phyloP scores from a whole-genome alignment of 139 green algal species.

The Marvania coccoides region DNA sequence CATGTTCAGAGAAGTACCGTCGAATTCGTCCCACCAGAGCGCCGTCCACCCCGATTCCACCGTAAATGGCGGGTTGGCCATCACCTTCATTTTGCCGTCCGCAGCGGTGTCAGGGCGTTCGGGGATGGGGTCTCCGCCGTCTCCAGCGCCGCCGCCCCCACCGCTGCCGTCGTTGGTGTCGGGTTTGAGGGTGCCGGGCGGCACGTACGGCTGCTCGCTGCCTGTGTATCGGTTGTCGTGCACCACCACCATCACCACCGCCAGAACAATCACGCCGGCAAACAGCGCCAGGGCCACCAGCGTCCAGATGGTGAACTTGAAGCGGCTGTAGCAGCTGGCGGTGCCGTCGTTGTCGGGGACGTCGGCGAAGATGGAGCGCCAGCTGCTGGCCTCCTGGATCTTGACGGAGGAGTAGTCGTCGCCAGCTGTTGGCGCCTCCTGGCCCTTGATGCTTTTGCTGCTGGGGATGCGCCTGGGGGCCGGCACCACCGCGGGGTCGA shows the following conservation, averaged over 20 bases:
- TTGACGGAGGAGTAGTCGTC: slow-evolving; percentile 3
- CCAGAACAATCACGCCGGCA: slow-evolving; percentile 6
- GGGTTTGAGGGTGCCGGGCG: background rate
- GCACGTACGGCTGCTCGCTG: background rate
- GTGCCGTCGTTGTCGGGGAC: background rate
- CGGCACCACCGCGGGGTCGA: too few relatives aligned
- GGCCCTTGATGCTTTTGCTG: too few relatives aligned
- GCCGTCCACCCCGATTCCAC: background rate
- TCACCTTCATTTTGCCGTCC: background rate
- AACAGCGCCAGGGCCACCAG: background rate
- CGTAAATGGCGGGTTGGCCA: background rate
- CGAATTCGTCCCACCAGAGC: slow-evolving; percentile 28
- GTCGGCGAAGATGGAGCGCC: background rate
- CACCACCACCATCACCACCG: slow-evolving; percentile 9
- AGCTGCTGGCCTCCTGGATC: background rate
- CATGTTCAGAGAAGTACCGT: slow-evolving; percentile 1
- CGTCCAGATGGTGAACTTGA: slow-evolving; percentile 23
- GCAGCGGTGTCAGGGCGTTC: background rate
- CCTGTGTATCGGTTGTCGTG: background rate
- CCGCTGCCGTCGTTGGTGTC: background rate
- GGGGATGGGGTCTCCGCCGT: background rate
- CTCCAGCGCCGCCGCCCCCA: background rate
- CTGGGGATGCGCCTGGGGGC: too few relatives aligned
- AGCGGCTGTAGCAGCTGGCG: background rate
- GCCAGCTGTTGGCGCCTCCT: too few relatives aligned